Conservation (phyloP, 768 basidiomycete genomes). For the Amanita subjunquillea region DNA sequence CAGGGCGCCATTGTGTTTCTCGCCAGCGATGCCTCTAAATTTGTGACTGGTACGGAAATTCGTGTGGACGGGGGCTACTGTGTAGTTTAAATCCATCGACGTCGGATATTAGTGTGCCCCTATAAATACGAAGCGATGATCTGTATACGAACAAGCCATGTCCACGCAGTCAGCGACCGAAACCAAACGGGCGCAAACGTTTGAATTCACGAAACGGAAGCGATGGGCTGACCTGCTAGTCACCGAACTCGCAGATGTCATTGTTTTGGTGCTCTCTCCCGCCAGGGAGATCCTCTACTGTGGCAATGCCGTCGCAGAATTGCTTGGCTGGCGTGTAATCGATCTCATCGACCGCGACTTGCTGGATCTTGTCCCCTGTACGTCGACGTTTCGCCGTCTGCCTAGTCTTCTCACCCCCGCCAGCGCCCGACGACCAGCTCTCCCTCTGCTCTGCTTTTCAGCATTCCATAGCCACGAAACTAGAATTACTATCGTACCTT, state of each 20-base stretch:
- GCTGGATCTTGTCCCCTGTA: slow-evolving; percentile 54
- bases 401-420: slow-evolving; percentile 4
- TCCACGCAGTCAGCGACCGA: slow-evolving; percentile 7
- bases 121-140: slow-evolving; percentile 1
- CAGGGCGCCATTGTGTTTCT: slow-evolving; percentile 87
- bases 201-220: slow-evolving; percentile 82
- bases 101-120: background rate
- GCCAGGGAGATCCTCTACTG: slow-evolving; percentile 59
- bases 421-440: slow-evolving; percentile 45
- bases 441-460: slow-evolving; percentile 49
- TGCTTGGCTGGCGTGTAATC: slow-evolving; percentile 68
- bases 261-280: slow-evolving; percentile 59
- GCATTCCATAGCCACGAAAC: slow-evolving; percentile 36
- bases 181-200: slow-evolving; percentile 25
- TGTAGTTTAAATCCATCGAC: slow-evolving; percentile 27
- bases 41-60: slow-evolving; percentile 82
- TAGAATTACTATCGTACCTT: slow-evolving; percentile 47
- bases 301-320: slow-evolving; percentile 53
- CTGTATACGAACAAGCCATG: slow-evolving; percentile 1
- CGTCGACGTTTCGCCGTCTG: slow-evolving; percentile 11
- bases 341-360: slow-evolving; percentile 67
- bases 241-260: slow-evolving; percentile 65
- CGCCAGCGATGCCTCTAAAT: slow-evolving; percentile 81
- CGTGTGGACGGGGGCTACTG: slow-evolving; percentile 90
- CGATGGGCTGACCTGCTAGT: slow-evolving; percentile 78